Base-by-base conservation (phyloP, 2,329 filamentous ascomycete species). In the Cladophialophora immunda region DNA sequence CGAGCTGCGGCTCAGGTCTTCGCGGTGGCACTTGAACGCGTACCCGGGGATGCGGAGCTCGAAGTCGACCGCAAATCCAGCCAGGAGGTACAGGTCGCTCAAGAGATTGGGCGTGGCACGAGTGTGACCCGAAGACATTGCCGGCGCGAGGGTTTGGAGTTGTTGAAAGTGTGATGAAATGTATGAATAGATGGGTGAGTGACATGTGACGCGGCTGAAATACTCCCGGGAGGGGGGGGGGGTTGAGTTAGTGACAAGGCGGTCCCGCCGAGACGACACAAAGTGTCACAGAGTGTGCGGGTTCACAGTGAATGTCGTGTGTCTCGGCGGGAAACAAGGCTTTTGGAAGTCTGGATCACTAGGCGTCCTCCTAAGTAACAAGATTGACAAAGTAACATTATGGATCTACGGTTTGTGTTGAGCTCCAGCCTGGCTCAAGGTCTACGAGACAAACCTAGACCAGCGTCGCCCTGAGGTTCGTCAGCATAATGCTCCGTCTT, bases 181-280 rank as follows among this genome's bases (percentile, higher is more conserved):
- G 9, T 9, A 32, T 4, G 41, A n/a, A 25, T 22, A 11, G 36
- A 38, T 38, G 36, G 36, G 41, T 22, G 41, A 32, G 4, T 7
- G 36, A 11, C 36, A 38, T n/a, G 41, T 47, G 41, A 47, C n/a
- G 41, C 41, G 41, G 41, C 41, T 47, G 41, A 47, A 22, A 47
- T 6, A 22, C n/a, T 47, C 41, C 15, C 7, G 32, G 32, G 32
- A n/a, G n/a, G 13, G 36, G 9, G 36, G 36, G 36, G 4, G 4
- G 30, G 9, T 32, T 9, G 30, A 32, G 30, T 32, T 32, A 32
- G 36, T 38, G 9, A 38, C 9, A 38, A 15, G 36, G 1, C 9
- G 9, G 15, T 34, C 4, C 36, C 30, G 30, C 30, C 30, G n/a
- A n/a, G n/a, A n/a, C n/a, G n/a, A n/a, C n/a, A n/a, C n/a, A n/a